Evolutionary conservation across 306 rosid genomes (phyloP).

Genomic region (Nissolia schottii): DNA sequence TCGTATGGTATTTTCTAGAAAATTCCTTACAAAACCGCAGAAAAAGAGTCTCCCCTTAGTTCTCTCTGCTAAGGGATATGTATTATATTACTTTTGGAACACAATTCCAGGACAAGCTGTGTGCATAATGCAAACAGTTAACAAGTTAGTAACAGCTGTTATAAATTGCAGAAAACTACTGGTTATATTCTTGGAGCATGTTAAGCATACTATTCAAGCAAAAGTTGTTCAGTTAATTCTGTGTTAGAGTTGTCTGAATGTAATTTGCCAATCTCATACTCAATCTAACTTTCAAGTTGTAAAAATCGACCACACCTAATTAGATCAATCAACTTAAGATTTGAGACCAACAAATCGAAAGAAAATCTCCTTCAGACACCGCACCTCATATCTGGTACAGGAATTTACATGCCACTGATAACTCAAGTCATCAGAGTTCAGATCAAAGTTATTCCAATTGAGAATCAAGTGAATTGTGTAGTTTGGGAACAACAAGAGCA

Average conservation of each 20-base stretch:
- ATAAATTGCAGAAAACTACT: not conserved
- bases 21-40: not conserved
- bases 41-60: not conserved
- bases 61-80: not conserved
- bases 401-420: not conserved
- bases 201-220: not conserved
- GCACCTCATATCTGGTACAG: not conserved
- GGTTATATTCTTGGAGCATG: not conserved
- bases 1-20: not conserved
- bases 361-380: not conserved
- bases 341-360: not conserved
- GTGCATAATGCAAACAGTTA: not conserved
- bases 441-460: constrained; percentile 8
- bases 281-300: not conserved
- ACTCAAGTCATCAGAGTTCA: not conserved
- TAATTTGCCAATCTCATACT: not conserved
- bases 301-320: not conserved
- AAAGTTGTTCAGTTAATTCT: not conserved
- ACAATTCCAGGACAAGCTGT: not conserved
- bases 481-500: not conserved
- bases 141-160: not conserved
- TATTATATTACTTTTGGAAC: not conserved
- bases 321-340: not conserved
- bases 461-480: not conserved
- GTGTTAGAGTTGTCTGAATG: not conserved